Base-by-base conservation (phyloP, 1,139 yeast genomes). In the Kodamaea anthophila region DNA sequence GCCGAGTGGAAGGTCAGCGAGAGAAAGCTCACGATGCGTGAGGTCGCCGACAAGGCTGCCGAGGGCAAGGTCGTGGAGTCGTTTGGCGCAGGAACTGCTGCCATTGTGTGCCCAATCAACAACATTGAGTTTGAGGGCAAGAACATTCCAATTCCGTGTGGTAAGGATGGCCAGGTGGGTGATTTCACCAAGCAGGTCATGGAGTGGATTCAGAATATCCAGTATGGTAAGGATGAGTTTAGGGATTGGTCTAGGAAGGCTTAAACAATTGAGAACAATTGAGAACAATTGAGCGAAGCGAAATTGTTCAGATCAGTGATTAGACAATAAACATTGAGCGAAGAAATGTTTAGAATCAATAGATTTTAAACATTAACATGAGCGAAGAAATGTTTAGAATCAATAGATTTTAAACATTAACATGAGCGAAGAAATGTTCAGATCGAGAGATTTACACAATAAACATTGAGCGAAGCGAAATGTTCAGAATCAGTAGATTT, bases 1-100 rank as follows among this genome's bases (percentile, higher is more conserved):
- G 62, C 68, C 23, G 84, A 83, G 55, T 91, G 96, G 57, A 61
- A 34, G 9, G 51, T 63, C 21, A 44, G 44, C 21, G 70, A 63
- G 44, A 48, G 61, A 28, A 55, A 47, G 40, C 53, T 58, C 44
- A 54, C 67, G 25, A 53, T 62, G 28, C 46, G 41, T 32, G 69
- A 64, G 32, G 49, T 64, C 29, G 47, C 46, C 37, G 51, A 51
- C 30, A 54, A 60, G 13, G 53, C 58, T 13, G 51, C 47, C 19
- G 57, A 55, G 41, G 58, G 59, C 29, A 51, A 63, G 30, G 51
- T 64, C 32, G 48, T 60, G 9, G 70, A 64, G 44, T 66, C 68
- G 2, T 64, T 64, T 33, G 61, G 63, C 6, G 49, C 62, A 23
- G 70, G 70, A 11, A 64, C 70, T 24, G 69, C 69, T 9, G 63